Conservation (phyloP, 2,329 filamentous ascomycete species). For the Akanthomyces muscarius region DNA sequence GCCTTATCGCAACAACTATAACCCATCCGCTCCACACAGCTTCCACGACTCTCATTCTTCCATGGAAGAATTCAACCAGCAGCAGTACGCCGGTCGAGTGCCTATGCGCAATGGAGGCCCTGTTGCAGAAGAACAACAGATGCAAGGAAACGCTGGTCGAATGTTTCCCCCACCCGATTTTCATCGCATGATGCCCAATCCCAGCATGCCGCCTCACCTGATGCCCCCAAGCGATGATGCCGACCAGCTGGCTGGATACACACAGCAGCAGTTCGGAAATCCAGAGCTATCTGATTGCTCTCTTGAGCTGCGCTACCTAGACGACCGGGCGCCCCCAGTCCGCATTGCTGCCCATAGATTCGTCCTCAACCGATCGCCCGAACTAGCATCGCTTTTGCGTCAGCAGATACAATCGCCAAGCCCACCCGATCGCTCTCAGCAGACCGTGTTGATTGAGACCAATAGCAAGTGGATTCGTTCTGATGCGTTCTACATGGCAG, state of each 20-base stretch:
- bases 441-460: slow-evolving; percentile 40
- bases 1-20: slow-evolving; percentile 39
- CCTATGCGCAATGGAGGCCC: slow-evolving; percentile 36
- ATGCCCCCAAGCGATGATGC: slow-evolving; percentile 27
- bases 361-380: slow-evolving; percentile 49
- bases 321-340: slow-evolving; percentile 33
- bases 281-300: slow-evolving; percentile 38
- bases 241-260: slow-evolving; percentile 42
- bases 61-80: slow-evolving; percentile 42
- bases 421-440: slow-evolving; percentile 23
- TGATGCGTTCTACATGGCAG: slow-evolving; percentile 53
- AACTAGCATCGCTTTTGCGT: slow-evolving; percentile 27
- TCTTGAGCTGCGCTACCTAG: slow-evolving; percentile 39
- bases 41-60: slow-evolving; percentile 60
- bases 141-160: slow-evolving; percentile 27
- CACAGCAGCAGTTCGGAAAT: slow-evolving; percentile 34
- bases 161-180: slow-evolving; percentile 31
- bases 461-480: slow-evolving; percentile 51
- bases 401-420: slow-evolving; percentile 30
- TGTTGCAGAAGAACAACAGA: slow-evolving; percentile 30
- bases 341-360: slow-evolving; percentile 52
- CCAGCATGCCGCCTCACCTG: slow-evolving; percentile 27
- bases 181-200: slow-evolving; percentile 32
- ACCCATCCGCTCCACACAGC: slow-evolving; percentile 55
- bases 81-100: slow-evolving; percentile 37